Evolutionary conservation across 352 stramenopile genomes (phyloP), one percentile per base, ranked within the genome.

Genomic region (Phytophthora meadii): DNA sequence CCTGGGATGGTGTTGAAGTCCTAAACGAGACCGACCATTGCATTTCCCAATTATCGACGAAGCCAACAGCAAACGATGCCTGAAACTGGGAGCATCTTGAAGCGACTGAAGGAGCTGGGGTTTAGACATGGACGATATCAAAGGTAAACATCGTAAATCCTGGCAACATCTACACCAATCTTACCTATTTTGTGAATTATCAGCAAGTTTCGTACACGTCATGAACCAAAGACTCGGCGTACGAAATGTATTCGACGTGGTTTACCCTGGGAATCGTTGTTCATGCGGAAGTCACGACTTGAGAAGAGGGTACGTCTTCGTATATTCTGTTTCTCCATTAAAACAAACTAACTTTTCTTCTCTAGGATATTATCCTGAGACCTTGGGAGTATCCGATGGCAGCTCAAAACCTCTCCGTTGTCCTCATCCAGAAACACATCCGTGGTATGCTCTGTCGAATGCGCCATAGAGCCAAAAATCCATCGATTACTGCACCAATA

Each of bases 371-470:
- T 45, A 80, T 96, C 8, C 54, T 76, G 36, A 68, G 75, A 32
- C 85, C 85, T 1, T 95, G 87, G 87, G 79, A 90, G 40, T 86
- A 87, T 36, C 87, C 88, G 24, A 94, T 96, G 85, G 82, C 83
- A 2, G 88, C 88, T 25, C 81, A 93, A 65, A 81, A 95, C 36
- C 66, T 96, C 14, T 79, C 88, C 0, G 87, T 87, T 6, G 74
- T 94, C 14, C 60, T 91, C 66, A 93, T 96, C 45, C 88, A 89
- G 61, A 92, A 89, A 58, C 73, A 67, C 9, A 77, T 89, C 22
- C 76, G 82, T 11, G 87, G 84, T 5, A 87, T 92, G 74, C 72
- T 93, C 45, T 74, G 61, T 11, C 86, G 84, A 12, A 52, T 75
- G 46, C 68, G 45, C 7, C 27, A 68, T 1, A 28, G 37, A 46